Evolutionary conservation across 75 land plant species (phyloP), one percentile per base, ranked within the genome.

Genomic region (Pinus tabuliformis): DNA sequence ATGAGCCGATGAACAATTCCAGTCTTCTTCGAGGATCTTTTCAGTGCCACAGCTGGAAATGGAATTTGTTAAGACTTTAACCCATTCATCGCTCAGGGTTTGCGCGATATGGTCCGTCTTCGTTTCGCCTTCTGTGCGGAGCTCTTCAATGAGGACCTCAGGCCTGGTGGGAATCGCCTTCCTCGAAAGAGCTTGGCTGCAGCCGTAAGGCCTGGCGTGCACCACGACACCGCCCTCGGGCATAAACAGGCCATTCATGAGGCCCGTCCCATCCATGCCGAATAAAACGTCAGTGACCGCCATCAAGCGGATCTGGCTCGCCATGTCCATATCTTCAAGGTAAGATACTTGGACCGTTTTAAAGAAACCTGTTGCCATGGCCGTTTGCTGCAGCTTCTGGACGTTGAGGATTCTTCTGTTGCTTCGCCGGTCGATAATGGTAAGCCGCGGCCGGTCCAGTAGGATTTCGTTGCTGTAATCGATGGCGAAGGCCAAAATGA

Each of bases 221-320:
- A 72, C 45, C 14, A 72, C 73, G 24, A 72, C 73, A 5, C 57
- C 73, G 57, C 73, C 73, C 73, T 72, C 52, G 11, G 73, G 73
- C 73, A 72, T 26, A n/a, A 33, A 72, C 13, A 72, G 14, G 20
- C 73, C 73, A 54, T 56, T 72, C 73, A 72, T 72, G 73, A 72
- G 73, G 57, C 73, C 73, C 24, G 73, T 72, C 2, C 73, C 73
- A n/a, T 72, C 73, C 73, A 72, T 42, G 54, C 73, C 73, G 24
- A 72, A 18, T 11, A 72, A 24, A 18, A 72, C 73, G 73, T 72
- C 73, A 14, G 73, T 72, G 36, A 36, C 7, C 24, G 24, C 45
- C 52, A 72, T 36, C 6, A 42, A 13, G 24, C 52, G 73, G 57
- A 72, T 22, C 13, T 72, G 73, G 24, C 24, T 22, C 56, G 21